These are phyloP conservation scores for Radiomyces spectabilis DNA, from an alignment of 192 early-diverging fungal genomes.

Conservation along the genomic window DNA sequence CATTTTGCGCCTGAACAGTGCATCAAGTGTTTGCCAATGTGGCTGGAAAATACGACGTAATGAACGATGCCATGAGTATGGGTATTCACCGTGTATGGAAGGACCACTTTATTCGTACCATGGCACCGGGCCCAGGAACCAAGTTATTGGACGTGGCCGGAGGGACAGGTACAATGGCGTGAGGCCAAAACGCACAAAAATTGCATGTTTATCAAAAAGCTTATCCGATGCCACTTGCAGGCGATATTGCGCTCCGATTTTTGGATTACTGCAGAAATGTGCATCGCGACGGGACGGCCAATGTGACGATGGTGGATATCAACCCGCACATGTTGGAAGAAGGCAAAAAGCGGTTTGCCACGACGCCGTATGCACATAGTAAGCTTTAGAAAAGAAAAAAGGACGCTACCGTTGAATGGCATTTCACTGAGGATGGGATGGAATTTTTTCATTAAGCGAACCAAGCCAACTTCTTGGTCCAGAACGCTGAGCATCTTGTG, in stretches of 20 bases:
- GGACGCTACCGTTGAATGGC: background rate
- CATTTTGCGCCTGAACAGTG: constrained; percentile 41
- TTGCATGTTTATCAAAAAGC: too few species aligned
- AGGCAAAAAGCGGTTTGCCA: constrained; percentile 68
- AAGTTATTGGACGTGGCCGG: constrained; percentile 94
- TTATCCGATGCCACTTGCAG: too few species aligned
- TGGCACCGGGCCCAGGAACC: constrained; percentile 77
- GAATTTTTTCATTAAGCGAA: constrained; percentile 25
- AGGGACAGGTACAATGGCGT: constrained; percentile 66
- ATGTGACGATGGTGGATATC: constrained; percentile 90
- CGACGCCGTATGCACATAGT: constrained; percentile 41
- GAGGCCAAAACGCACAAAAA: background rate
- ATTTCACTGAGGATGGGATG: background rate
- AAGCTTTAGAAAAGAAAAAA: too few species aligned
- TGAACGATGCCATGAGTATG: constrained; percentile 96
- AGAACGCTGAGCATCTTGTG: constrained; percentile 84
- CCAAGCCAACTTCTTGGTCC: constrained; percentile 69
- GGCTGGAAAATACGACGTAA: constrained; percentile 92
- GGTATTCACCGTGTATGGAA: constrained; percentile 97
- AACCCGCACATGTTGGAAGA: constrained; percentile 95
- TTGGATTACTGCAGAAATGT: constrained; percentile 71
- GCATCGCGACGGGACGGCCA: constrained; percentile 52
- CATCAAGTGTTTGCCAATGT: constrained; percentile 90
- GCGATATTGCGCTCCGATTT: constrained; percentile 95
- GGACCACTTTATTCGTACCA: constrained; percentile 77